A percentile compares a stretch with the other conserved stretches of the same genome.
Conservation (phyloP, 2,329 filamentous ascomycete genomes). For the Xylaria sp. region DNA sequence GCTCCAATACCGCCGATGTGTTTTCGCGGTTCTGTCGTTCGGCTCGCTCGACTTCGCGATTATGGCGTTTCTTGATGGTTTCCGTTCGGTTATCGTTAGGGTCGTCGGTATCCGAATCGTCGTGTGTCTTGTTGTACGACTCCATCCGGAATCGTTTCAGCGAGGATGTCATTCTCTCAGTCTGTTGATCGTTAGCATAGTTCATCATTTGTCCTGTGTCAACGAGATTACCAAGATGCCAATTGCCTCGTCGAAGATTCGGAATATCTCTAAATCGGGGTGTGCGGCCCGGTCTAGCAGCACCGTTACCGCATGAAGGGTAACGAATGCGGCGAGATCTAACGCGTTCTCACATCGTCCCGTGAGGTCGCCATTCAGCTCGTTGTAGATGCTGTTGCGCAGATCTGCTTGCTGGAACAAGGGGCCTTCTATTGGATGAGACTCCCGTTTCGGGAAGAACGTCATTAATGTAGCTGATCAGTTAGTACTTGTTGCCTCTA, state of each 20-base stretch:
- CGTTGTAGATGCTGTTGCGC: constrained; percentile 71
- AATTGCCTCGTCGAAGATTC: constrained; percentile 74
- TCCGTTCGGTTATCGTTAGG: constrained; percentile 54
- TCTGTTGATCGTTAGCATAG: constrained; percentile 52
- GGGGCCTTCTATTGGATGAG: constrained; percentile 63
- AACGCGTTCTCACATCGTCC: constrained; percentile 69
- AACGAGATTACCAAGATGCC: constrained; percentile 63
- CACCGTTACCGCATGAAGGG: constrained; percentile 70
- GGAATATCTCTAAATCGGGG: constrained; percentile 70
- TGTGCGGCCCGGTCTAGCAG: constrained; percentile 69
- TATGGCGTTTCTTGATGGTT: constrained; percentile 57
- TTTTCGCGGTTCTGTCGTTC: constrained; percentile 70
- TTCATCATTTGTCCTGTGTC: background rate
- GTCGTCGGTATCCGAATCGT: constrained; percentile 54
- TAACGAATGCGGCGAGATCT: constrained; percentile 70
- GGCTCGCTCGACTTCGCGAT: constrained; percentile 54
- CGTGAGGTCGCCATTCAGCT: constrained; percentile 72
- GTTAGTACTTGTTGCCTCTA: background rate
- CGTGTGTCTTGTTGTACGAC: constrained; percentile 60
- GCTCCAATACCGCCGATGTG: constrained; percentile 69
- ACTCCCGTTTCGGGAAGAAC: constrained; percentile 66
- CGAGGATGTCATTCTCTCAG: constrained; percentile 69
- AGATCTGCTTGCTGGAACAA: constrained; percentile 70
- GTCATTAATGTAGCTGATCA: constrained; percentile 60
- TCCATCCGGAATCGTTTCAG: constrained; percentile 70